Percentiles rank a stretch among this genome's conserved stretches.
phyloP scores from a whole-genome alignment of 1,139 yeast species.

The Candida glucosophila region DNA sequence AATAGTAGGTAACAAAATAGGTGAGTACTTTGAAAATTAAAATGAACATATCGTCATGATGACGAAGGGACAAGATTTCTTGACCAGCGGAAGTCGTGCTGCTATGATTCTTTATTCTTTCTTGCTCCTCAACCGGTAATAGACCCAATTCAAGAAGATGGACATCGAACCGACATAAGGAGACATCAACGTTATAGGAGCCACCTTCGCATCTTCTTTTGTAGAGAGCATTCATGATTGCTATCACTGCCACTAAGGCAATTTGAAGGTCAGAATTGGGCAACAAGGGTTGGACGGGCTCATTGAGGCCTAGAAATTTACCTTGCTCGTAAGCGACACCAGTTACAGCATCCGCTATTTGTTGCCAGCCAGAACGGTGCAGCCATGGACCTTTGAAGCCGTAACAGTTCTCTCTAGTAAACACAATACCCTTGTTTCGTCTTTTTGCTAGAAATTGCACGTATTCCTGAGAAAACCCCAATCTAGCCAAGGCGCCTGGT shows the following conservation, averaged over 20 bases:
- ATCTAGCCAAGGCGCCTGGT: conserved; percentile 17
- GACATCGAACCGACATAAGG: conserved; percentile 21
- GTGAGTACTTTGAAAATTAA: too few relatives aligned
- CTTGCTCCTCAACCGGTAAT: conserved; percentile 12
- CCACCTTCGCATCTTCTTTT: conserved; percentile 19
- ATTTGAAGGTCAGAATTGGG: conserved; percentile 28
- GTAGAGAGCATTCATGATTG: conserved; percentile 17
- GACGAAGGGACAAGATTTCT: too few relatives aligned
- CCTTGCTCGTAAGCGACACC: conserved; percentile 28
- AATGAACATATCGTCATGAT: too few relatives aligned
- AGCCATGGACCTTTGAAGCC: conserved; percentile 23
- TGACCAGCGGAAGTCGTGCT: too few relatives aligned
- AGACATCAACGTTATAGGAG: conserved; percentile 21
- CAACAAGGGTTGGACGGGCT: conserved; percentile 25
- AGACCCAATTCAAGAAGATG: conserved; percentile 18
- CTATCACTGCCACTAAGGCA: conserved; percentile 24
- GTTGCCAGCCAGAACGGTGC: conserved; percentile 27
- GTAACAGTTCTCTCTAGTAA: conserved; percentile 24
- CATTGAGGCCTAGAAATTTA: conserved; percentile 16
- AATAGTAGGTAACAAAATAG: too few relatives aligned
- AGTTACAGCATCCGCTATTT: conserved; percentile 23
- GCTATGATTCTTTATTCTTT: too few relatives aligned
- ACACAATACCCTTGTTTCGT: conserved; percentile 22
- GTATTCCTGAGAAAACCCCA: conserved; percentile 19
- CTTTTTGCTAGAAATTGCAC: conserved; percentile 13